phyloP scores from a whole-genome alignment of 495 filamentous ascomycete genomes.

The Hypomontagnella monticulosa region DNA sequence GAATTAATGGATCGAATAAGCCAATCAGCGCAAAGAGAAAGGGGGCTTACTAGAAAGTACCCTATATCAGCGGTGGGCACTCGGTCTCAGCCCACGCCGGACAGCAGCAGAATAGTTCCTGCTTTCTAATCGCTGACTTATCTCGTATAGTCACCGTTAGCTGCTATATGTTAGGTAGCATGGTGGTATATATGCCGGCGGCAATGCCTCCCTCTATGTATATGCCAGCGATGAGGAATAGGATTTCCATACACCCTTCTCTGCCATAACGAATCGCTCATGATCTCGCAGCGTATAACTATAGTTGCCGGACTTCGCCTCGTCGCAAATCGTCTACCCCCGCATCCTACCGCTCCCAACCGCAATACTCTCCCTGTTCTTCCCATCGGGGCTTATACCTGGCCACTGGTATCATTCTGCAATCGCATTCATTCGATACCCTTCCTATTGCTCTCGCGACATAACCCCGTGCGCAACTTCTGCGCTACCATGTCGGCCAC shows the following conservation, averaged over 20 bases:
- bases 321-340: conserved; percentile 3
- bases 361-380: no score
- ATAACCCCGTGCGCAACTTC: not conserved
- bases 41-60: conserved; percentile 1
- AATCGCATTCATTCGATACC: not conserved
- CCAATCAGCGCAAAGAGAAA: conserved; percentile 18
- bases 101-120: not conserved
- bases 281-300: conserved; percentile 17
- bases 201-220: not conserved
- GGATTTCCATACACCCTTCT: not conserved
- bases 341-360: not conserved
- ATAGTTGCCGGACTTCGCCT: conserved; percentile 14
- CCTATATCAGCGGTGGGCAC: not conserved
- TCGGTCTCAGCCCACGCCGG: not conserved
- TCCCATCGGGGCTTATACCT: not conserved
- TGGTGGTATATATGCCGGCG: not conserved
- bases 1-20: not conserved
- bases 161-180: not conserved
- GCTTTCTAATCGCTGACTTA: conserved; percentile 45
- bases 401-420: not conserved
- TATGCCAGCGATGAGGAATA: not conserved
- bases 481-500: conserved; percentile 23
- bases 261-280: not conserved
- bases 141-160: conserved; percentile 15
- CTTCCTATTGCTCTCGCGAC: not conserved